Base-by-base conservation (phyloP, 164 flowering plant species). In the Echeveria elegans region DNA sequence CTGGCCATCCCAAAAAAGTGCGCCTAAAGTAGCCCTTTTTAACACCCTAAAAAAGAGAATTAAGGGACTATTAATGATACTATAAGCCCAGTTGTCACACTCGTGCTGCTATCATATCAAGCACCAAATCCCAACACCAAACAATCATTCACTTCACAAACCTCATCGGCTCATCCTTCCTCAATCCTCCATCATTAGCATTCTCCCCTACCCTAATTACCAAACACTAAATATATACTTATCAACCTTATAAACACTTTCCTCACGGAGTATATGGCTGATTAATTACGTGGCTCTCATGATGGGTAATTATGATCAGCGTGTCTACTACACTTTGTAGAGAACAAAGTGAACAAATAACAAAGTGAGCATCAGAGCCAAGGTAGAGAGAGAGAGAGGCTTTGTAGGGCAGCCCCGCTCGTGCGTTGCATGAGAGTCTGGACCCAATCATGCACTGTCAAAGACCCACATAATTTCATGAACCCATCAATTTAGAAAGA, bases 1-100 rank as follows among this genome's bases (percentile, higher is more conserved):
- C 3, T 26, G 31, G 29, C 16, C 24, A n/a, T 21, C 24, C 6
- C 6, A 23, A 23, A 21, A 21, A 52, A 52, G 12, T 9, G 26
- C 3, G 29, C 23, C 56, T 1, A 50, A 50, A 45, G 50, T 18
- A 4, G n/a, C 50, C 50, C 2, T 14, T 45, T 50, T 45, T 50
- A 6, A 52, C 21, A 52, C 58, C 28, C 28, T 52, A 52, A 52
- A 52, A 10, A 52, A 8, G 18, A 2, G 11, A 24, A 0, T 10
- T 0, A 50, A 50, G 23, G n/a, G 5, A 31, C 63, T 63, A n/a
- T n/a, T 40, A 66, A 65, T 67, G 18, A 56, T 48, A n/a, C n/a
- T n/a, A n/a, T n/a, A 68, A 74, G 74, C 73, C 83, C 81, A 78
- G 86, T 79, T 81, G 84, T 69, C 83, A 82, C 88, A 81, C 88